Evolutionary conservation across 192 early-diverging fungal species (phyloP), one percentile per base, ranked within the genome.

Genomic region (Coemansia sp.): DNA sequence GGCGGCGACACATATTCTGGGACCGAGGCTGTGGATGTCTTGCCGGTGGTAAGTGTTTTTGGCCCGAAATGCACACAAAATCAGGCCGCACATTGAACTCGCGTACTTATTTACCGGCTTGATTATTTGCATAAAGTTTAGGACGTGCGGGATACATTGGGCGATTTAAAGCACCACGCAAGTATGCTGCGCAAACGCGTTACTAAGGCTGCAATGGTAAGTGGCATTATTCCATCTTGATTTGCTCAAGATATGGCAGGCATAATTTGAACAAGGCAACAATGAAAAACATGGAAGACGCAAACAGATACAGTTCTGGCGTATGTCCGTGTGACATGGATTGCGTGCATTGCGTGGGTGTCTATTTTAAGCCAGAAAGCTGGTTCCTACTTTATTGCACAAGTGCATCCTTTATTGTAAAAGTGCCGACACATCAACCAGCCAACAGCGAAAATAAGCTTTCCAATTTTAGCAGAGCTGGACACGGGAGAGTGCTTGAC

Each of bases 151-250:
- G 71, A 79, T 43, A 17, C 51, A 43, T 56, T 79, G 58, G 76
- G 76, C 5, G 76, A 79, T 51, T 60, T 79, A 11, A 79, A 79
- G 57, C 48, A 59, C 37, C 71, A 79, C 56, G 76, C 76, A 38
- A 68, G 68, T 21, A 38, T 73, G 17, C 48, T 73, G 64, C 76
- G 76, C 48, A 73, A 73, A 62, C 76, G 76, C 22, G 71, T 79
- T 21, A 79, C 76, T 11, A 73, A 68, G 60, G 76, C 76, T 14
- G 49, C 76, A 69, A 79, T 79, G 76, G 71, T 70, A 78, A 69
- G 76, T 62, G 37, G 2, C 14, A n/a, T 12, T 45, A 45, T 45
- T 45, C 12, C 14, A 45, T n/a, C 41, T n/a, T 45, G 31, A 35
- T 35, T 35, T 35, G 31, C 31, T 35, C 31, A 6, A 35, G 31